Evolutionary conservation across 306 rosid genomes (phyloP).

Genomic region (Medicago truncatula): MtrunA17r5.0-ANR NC_053043.1:9487501-9488000

Average conservation of each 20-base stretch:
- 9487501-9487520: constrained; percentile 50
- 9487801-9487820: constrained; percentile 78
- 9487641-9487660: constrained; percentile 1
- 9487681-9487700: constrained; percentile 79
- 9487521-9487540: constrained; percentile 70
- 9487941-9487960: constrained; percentile 95
- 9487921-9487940: constrained; percentile 93
- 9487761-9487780: constrained; percentile 94
- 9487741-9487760: constrained; percentile 99
- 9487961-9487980: constrained; percentile 80
- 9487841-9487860: constrained; percentile 89
- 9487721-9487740: constrained; percentile 95
- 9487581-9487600: constrained; percentile 93
- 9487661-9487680: background rate
- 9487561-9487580: constrained; percentile 71
- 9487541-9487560: constrained; percentile 91
- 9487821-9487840: constrained; percentile 92
- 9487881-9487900: constrained; percentile 93
- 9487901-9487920: constrained; percentile 83
- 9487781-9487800: constrained; percentile 81
- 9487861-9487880: constrained; percentile 83
- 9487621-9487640: constrained; percentile 64
- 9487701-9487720: constrained; percentile 80
- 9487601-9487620: constrained; percentile 74
- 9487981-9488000: constrained; percentile 74